Evolutionary conservation across 352 stramenopile genomes (phyloP).

Genomic region (Pythium diclinum): DNA sequence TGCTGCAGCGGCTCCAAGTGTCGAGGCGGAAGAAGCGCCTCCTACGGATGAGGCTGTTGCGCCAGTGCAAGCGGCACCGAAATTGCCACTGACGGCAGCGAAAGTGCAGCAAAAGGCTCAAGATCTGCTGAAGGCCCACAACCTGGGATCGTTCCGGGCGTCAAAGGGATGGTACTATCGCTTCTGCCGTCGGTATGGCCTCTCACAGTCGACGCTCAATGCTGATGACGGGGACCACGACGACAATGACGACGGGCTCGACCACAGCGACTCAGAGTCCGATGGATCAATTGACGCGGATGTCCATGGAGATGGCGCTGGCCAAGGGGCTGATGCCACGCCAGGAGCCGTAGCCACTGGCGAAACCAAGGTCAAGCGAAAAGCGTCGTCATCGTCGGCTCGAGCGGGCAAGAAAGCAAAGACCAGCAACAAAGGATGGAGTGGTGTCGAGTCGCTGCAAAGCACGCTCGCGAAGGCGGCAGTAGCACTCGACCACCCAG

Average conservation of each 20-base stretch:
- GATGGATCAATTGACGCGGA: conserved; percentile 10
- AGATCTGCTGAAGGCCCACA: conserved; percentile 26
- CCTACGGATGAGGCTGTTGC: neutral
- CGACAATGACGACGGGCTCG: neutral
- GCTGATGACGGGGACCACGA: conserved; percentile 9
- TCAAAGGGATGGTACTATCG: conserved; percentile 81
- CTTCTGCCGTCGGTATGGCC: conserved; percentile 65
- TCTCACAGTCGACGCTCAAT: conserved; percentile 37
- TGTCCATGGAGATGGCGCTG: neutral
- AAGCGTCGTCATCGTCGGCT: neutral
- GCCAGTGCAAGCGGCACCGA: neutral
- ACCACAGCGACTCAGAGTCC: conserved; percentile 16
- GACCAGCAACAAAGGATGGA: conserved; percentile 12
- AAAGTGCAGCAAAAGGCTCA: conserved; percentile 26
- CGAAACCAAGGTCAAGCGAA: conserved; percentile 16
- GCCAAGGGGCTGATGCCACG: neutral
- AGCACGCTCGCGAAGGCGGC: conserved; percentile 23
- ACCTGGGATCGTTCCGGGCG: conserved; percentile 32
- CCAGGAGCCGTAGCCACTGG: neutral
- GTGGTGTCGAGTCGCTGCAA: conserved; percentile 23
- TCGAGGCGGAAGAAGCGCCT: neutral
- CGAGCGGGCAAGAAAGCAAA: conserved; percentile 16
- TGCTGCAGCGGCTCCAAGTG: neutral
- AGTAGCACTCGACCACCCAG: conserved; percentile 21
- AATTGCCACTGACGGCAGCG: conserved; percentile 16